phyloP scores from a whole-genome alignment of 768 basidiomycete genomes.

The Leccinum arenicola region DNA sequence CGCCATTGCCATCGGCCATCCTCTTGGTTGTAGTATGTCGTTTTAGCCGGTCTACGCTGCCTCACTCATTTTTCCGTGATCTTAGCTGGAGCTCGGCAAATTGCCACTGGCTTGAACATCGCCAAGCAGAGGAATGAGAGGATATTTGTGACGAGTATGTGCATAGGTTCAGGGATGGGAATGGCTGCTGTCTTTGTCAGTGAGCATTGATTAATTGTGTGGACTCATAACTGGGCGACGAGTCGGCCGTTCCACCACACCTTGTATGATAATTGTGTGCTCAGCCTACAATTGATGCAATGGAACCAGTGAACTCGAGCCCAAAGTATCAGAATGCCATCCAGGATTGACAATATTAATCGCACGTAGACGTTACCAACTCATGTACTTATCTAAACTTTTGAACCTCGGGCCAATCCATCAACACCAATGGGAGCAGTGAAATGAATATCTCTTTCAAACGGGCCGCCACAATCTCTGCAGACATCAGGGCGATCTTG shows the following conservation, averaged over 20 bases:
- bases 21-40: constrained; percentile 78
- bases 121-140: constrained; percentile 74
- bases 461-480: constrained; percentile 61
- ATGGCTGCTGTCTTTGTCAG: constrained; percentile 86
- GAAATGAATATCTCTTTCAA: constrained; percentile 44
- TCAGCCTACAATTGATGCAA: neutral
- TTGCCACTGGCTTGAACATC: constrained; percentile 80
- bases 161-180: constrained; percentile 87
- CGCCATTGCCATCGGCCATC: constrained; percentile 87
- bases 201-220: constrained; percentile 59
- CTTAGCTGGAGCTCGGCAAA: constrained; percentile 78
- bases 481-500: constrained; percentile 59
- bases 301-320: neutral
- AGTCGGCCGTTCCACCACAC: neutral
- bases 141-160: constrained; percentile 90
- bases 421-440: neutral
- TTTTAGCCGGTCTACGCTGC: constrained; percentile 4
- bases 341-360: neutral
- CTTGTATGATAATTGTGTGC: neutral
- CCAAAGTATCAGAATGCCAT: neutral
- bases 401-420: neutral
- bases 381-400: too few species aligned
- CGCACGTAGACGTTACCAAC: neutral
- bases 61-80: constrained; percentile 7
- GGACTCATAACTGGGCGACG: neutral